Percentiles rank a stretch among this genome's conserved stretches.
Evolutionary conservation across 768 basidiomycete genomes (phyloP).

Genomic region (Panus rudis): DNA sequence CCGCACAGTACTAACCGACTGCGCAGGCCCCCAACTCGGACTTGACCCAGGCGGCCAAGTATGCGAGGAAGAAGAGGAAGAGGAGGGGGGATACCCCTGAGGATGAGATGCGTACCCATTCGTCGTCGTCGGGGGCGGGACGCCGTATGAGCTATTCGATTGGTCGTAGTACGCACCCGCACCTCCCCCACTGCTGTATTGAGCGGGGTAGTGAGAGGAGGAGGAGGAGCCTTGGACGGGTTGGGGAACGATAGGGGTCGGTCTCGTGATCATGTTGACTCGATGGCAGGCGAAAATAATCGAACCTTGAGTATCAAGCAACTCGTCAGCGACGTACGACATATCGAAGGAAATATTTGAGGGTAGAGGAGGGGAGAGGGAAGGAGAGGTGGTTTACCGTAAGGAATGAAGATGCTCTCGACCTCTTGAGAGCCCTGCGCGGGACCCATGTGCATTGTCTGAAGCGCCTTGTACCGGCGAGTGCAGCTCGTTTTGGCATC

Average conservation of each 20-base stretch:
- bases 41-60: conserved; percentile 10
- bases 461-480: conserved; percentile 71
- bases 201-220: no score
- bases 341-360: conserved; percentile 5
- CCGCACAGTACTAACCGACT: conserved; percentile 21
- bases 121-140: conserved; percentile 6
- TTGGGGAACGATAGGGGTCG: conserved; percentile 9
- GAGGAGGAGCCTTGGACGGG: not conserved
- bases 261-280: conserved; percentile 37
- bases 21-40: conserved; percentile 5
- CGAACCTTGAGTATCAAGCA: no score
- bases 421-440: conserved; percentile 58
- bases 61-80: conserved; percentile 5
- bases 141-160: not conserved
- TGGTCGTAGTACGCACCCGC: not conserved
- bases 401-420: conserved; percentile 86
- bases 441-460: conserved; percentile 41
- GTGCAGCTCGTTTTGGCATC: conserved; percentile 85
- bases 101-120: conserved; percentile 7
- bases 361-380: conserved; percentile 13
- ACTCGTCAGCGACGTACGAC: no score
- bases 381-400: conserved; percentile 48
- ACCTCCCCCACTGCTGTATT: not conserved
- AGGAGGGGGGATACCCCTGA: conserved; percentile 14
- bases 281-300: conserved; percentile 74